Evolutionary conservation across 1,139 yeast genomes (phyloP), one percentile per base, ranked within the genome.

Genomic region (Pichia sp.): DNA sequence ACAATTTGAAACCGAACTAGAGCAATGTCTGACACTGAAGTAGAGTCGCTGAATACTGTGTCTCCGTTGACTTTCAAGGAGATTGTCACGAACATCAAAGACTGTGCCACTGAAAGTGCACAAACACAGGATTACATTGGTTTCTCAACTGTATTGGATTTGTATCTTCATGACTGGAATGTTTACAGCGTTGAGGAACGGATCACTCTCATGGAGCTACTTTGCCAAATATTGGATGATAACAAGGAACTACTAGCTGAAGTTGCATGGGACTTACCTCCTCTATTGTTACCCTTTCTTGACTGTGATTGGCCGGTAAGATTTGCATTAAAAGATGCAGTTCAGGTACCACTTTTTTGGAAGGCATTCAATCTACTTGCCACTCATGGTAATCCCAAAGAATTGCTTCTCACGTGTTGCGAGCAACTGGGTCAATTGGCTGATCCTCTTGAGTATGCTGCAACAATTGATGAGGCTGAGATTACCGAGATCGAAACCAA

Each of bases 261-360:
- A 62, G 80, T 89, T 56, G 96, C 95, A 1, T 90, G 97, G 97
- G 97, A 90, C 67, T 67, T 90, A 23, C 97, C 96, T 0, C 77
- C 75, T 36, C 66, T 87, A 47, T 63, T 90, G 19, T 65, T 88
- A 45, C 69, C 71, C 4, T 82, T 74, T 61, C 60, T 80, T 15
- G 79, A 70, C 6, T 52, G 61, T 4, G 66, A 64, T 1, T 65
- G 67, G 65, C 55, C 56, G 2, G 49, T 57, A 3, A 47, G 38
- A 3, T 6, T 23, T n/a, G 52, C 57, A 1, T 58, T 69, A 15
- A 19, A 45, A 5, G 52, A 57, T 19, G 61, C 62, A 31, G 51
- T 52, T 13, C 62, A 57, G 13, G 59, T 74, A 16, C 56, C 61
- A 5, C 53, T 60, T 0, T 66, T 81, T 6, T 66, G 83, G 64